Evolutionary conservation across 192 early-diverging fungal genomes (phyloP).

Genomic region (Coemansia asiatica): DNA sequence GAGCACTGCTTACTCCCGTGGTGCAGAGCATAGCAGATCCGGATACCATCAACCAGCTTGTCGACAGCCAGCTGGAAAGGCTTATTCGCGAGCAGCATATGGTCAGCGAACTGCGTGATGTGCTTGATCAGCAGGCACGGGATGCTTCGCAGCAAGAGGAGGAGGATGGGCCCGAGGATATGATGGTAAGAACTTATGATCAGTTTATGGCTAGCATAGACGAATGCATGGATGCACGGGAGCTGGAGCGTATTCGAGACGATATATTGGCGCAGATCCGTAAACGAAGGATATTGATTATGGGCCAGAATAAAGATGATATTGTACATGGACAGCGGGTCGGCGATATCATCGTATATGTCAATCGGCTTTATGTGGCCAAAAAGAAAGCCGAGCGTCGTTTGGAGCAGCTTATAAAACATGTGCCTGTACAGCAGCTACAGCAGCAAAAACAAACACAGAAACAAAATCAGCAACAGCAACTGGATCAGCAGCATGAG

Average conservation of each 20-base stretch:
- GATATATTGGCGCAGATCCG: conserved; percentile 74
- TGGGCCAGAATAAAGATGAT: conserved; percentile 66
- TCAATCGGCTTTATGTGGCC: conserved; percentile 73
- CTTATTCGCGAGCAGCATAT: conserved; percentile 62
- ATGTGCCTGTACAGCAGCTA: conserved; percentile 30
- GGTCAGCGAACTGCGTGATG: conserved; percentile 69
- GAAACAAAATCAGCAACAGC: conserved; percentile 17
- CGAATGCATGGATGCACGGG: conserved; percentile 60
- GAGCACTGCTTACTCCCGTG: conserved; percentile 68
- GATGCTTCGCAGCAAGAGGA: background rate
- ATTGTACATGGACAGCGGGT: conserved; percentile 81
- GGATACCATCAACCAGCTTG: conserved; percentile 82
- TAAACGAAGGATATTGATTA: conserved; percentile 60
- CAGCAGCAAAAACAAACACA: no score
- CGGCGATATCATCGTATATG: conserved; percentile 67
- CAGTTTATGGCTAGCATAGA: conserved; percentile 75
- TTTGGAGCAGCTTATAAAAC: conserved; percentile 36
- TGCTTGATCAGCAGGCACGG: conserved; percentile 62
- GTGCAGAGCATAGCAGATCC: conserved; percentile 73
- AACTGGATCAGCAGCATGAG: background rate
- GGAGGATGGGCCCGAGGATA: conserved; percentile 1
- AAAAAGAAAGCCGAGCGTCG: conserved; percentile 73
- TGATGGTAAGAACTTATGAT: conserved; percentile 60
- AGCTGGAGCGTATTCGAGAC: conserved; percentile 67
- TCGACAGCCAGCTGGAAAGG: conserved; percentile 61